Conservation (phyloP, 148 eudicot genomes). For the Arctostaphylos glauca region DNA sequence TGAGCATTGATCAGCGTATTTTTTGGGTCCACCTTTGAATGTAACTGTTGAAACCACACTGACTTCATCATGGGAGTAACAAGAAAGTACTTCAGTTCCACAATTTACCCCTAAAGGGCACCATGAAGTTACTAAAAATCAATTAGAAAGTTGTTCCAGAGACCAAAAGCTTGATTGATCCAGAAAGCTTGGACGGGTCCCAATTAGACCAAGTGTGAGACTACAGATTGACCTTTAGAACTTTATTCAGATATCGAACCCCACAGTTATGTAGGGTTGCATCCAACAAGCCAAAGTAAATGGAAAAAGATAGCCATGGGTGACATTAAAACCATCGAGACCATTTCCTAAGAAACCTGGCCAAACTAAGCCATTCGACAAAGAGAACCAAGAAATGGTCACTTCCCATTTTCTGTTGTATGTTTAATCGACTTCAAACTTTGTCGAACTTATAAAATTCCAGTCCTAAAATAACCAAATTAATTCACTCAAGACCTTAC, state of each 20-base stretch:
- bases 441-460: not conserved
- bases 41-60: not conserved
- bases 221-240: not conserved
- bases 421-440: not conserved
- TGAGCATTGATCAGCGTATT: not conserved
- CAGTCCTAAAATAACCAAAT: not conserved
- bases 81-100: not conserved
- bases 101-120: not conserved
- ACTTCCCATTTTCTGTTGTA: not conserved
- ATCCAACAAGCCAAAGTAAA: not conserved
- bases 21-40: not conserved
- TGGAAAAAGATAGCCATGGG: not conserved
- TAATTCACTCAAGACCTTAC: not conserved
- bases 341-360: not conserved
- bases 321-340: not conserved
- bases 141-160: conserved; percentile 7
- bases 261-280: not conserved
- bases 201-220: not conserved
- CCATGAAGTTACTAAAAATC: not conserved
- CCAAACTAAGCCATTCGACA: conserved; percentile 1
- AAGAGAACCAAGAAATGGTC: not conserved
- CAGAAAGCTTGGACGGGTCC: too few species aligned
- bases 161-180: not conserved
- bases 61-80: not conserved
- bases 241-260: not conserved